Evolutionary conservation across 1,139 yeast genomes (phyloP).

Genomic region (Sugiyamaella castrensis): DNA sequence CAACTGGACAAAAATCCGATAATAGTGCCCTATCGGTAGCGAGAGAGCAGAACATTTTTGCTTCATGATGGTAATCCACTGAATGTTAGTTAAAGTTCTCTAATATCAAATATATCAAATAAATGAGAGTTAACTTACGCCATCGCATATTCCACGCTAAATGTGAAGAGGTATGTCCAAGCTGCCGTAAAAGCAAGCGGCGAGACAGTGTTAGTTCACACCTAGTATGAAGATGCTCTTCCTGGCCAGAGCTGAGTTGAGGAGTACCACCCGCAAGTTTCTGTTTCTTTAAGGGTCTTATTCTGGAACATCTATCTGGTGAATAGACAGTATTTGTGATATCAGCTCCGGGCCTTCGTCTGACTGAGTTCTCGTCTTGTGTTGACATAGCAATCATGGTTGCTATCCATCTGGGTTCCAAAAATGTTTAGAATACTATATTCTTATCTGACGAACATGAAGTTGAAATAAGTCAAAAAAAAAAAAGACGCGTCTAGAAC

Average conservation of each 20-base stretch:
- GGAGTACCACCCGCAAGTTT: constrained; percentile 2
- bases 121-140: background rate
- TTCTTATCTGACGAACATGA: too few relatives aligned
- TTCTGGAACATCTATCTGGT: constrained; percentile 7
- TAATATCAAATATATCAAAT: background rate
- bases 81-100: background rate
- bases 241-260: background rate
- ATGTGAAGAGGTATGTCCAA: constrained; percentile 1
- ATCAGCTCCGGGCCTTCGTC: constrained; percentile 6
- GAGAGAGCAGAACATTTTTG: constrained; percentile 9
- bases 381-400: too few relatives aligned
- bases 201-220: background rate
- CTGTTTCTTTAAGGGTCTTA: constrained; percentile 3
- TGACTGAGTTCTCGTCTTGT: too few relatives aligned
- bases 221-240: background rate
- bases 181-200: constrained; percentile 8
- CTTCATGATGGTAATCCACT: constrained; percentile 13
- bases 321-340: constrained; percentile 6
- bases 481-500: too few relatives aligned
- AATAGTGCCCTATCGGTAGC: constrained; percentile 1
- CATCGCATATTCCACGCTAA: constrained; percentile 1
- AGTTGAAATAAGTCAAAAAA: too few relatives aligned
- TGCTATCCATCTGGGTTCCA: too few relatives aligned
- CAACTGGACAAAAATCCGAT: constrained; percentile 1
- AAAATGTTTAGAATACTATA: too few relatives aligned